Conservation (phyloP, 257 asterid species). For the Nemophila menziesii region DNA sequence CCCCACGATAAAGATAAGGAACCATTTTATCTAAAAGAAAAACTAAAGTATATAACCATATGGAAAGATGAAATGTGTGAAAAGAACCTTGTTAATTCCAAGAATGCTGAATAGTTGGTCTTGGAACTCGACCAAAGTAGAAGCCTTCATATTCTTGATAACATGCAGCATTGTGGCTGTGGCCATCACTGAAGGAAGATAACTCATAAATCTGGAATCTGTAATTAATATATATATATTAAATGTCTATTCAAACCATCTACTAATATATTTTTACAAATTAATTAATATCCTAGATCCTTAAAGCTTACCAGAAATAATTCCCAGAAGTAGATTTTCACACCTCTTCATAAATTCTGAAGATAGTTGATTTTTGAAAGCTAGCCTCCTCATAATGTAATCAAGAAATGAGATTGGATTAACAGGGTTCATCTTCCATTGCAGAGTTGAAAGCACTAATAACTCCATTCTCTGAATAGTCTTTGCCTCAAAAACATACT, state of each 20-base stretch:
- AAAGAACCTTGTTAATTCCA: slow-evolving; percentile 57
- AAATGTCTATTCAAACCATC: neutral
- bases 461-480: slow-evolving; percentile 67
- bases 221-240: slow-evolving; percentile 6
- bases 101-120: slow-evolving; percentile 48
- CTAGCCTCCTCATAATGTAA: slow-evolving; percentile 24
- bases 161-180: slow-evolving; percentile 70
- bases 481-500: slow-evolving; percentile 44
- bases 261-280: too few species aligned
- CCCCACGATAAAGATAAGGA: too few species aligned
- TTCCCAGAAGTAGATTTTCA: slow-evolving; percentile 38
- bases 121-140: slow-evolving; percentile 37
- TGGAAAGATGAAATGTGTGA: neutral
- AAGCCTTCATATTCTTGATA: slow-evolving; percentile 41
- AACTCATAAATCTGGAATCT: slow-evolving; percentile 59
- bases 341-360: slow-evolving; percentile 38
- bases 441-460: slow-evolving; percentile 36
- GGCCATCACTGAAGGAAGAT: slow-evolving; percentile 71
- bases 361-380: slow-evolving; percentile 11
- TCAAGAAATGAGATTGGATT: slow-evolving; percentile 52
- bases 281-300: neutral
- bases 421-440: slow-evolving; percentile 70
- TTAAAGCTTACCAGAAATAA: slow-evolving; percentile 28
- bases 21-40: neutral
- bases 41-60: neutral